These are phyloP conservation scores for Lactarius indigo DNA, from an alignment of 768 basidiomycete genomes.

Conservation along the genomic window DNA sequence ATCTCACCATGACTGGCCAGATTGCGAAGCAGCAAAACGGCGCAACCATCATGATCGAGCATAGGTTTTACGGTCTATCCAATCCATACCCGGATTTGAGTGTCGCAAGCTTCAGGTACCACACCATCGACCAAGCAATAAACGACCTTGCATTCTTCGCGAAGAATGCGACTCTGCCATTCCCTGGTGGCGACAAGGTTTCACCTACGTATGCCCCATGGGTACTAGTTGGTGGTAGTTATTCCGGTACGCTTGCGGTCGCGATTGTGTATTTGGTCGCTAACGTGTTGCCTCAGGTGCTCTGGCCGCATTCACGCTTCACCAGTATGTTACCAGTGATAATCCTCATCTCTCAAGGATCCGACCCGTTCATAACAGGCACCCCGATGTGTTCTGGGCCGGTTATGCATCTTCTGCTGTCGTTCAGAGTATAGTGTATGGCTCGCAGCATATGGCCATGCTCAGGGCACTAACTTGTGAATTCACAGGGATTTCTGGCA, in stretches of 20 bases:
- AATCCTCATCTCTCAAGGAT: background rate
- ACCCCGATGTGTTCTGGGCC: constrained; percentile 54
- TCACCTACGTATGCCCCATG: constrained; percentile 49
- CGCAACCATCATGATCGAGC: constrained; percentile 61
- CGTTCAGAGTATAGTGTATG: constrained; percentile 28
- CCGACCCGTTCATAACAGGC: constrained; percentile 36
- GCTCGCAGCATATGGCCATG: background rate
- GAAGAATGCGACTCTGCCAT: constrained; percentile 42
- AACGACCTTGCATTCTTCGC: constrained; percentile 67
- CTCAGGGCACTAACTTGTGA: background rate
- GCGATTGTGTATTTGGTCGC: constrained; percentile 7
- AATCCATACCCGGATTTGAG: background rate
- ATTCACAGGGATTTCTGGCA: constrained; percentile 41
- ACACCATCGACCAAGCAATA: background rate
- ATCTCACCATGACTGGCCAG: constrained; percentile 56
- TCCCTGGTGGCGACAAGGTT: constrained; percentile 48
- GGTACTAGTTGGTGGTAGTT: constrained; percentile 44
- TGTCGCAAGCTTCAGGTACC: background rate
- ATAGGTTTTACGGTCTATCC: constrained; percentile 49
- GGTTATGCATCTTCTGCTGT: constrained; percentile 44
- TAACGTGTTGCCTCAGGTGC: background rate
- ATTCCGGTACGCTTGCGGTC: constrained; percentile 31
- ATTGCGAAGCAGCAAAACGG: constrained; percentile 66
- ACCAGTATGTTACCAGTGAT: constrained; percentile 40
- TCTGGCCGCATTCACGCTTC: constrained; percentile 61